Conservation (phyloP, 2,329 filamentous ascomycete genomes). For the Samsoniella hepiali region DNA sequence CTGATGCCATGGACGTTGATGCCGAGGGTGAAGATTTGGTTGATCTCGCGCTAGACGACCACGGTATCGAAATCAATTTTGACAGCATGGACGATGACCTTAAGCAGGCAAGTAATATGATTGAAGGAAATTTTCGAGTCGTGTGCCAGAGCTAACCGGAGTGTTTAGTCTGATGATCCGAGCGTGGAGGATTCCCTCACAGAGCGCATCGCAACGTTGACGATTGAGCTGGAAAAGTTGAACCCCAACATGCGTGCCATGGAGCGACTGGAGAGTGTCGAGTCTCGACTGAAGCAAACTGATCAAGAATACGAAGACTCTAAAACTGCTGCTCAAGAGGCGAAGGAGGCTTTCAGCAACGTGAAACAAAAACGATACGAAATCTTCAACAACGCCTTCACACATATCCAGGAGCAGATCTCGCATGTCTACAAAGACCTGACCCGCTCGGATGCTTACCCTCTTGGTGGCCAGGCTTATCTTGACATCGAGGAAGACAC, state of each 20-base stretch:
- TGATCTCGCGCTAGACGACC: conserved; percentile 72
- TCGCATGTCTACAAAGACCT: conserved; percentile 92
- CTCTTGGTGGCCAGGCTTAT: conserved; percentile 84
- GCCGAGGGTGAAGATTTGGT: conserved; percentile 59
- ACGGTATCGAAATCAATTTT: conserved; percentile 90
- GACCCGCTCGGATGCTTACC: conserved; percentile 85
- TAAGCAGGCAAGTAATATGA: conserved; percentile 58
- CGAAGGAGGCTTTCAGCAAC: conserved; percentile 78
- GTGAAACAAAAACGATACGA: conserved; percentile 81
- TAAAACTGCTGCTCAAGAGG: conserved; percentile 66
- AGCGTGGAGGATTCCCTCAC: conserved; percentile 72
- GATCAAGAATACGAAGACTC: conserved; percentile 89
- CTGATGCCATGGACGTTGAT: conserved; percentile 91
- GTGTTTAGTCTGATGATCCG: conserved; percentile 59
- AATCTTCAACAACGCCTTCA: conserved; percentile 92
- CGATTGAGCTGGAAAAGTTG: conserved; percentile 83
- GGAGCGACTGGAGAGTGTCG: conserved; percentile 83
- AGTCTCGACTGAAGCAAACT: conserved; percentile 75
- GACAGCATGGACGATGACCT: conserved; percentile 76
- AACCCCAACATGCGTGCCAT: conserved; percentile 96
- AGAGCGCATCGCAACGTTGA: conserved; percentile 72
- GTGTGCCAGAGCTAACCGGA: conserved; percentile 29
- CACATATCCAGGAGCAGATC: conserved; percentile 93
- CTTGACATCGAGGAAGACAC: conserved; percentile 90
- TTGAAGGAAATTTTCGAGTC: neutral